These are phyloP conservation scores for Pichia sp. DNA, from an alignment of 1,139 yeast species.

Conservation along the genomic window DNA sequence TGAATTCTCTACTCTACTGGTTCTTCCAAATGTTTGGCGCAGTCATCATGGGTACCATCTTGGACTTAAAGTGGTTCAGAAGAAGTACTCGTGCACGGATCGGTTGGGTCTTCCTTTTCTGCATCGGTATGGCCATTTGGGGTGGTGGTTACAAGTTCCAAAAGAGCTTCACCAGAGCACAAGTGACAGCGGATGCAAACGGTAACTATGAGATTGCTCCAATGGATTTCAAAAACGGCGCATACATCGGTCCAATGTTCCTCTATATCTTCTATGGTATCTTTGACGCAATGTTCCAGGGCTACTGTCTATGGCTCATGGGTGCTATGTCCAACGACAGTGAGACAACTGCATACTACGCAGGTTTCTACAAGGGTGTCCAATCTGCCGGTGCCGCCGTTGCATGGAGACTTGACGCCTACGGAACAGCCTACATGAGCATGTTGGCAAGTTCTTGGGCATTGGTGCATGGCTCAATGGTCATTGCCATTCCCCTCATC, in stretches of 20 bases:
- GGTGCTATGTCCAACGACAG: constrained; percentile 59
- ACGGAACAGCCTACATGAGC: constrained; percentile 38
- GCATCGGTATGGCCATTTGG: constrained; percentile 50
- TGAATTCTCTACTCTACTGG: constrained; percentile 61
- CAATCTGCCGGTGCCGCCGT: constrained; percentile 65
- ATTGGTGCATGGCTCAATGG: constrained; percentile 46
- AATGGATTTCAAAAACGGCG: constrained; percentile 45
- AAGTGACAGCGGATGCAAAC: constrained; percentile 3
- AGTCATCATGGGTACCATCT: constrained; percentile 42
- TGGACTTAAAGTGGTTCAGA: constrained; percentile 42
- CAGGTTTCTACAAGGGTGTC: constrained; percentile 60
- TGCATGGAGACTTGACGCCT: constrained; percentile 56
- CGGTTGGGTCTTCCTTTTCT: constrained; percentile 44
- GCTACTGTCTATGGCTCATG: constrained; percentile 52
- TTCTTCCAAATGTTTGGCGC: constrained; percentile 59
- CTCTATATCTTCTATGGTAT: constrained; percentile 58
- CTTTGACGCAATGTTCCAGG: constrained; percentile 57
- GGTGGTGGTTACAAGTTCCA: constrained; percentile 61
- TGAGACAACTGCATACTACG: constrained; percentile 52
- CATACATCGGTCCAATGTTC: constrained; percentile 57
- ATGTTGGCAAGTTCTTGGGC: constrained; percentile 58
- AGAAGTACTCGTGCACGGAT: constrained; percentile 46
- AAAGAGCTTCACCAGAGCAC: constrained; percentile 17
- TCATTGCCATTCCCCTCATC: constrained; percentile 41
- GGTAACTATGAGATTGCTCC: constrained; percentile 20